Evolutionary conservation across 2,329 filamentous ascomycete species (phyloP), one percentile per base, ranked within the genome.

Genomic region (Trichophyton benhamiae): DNA sequence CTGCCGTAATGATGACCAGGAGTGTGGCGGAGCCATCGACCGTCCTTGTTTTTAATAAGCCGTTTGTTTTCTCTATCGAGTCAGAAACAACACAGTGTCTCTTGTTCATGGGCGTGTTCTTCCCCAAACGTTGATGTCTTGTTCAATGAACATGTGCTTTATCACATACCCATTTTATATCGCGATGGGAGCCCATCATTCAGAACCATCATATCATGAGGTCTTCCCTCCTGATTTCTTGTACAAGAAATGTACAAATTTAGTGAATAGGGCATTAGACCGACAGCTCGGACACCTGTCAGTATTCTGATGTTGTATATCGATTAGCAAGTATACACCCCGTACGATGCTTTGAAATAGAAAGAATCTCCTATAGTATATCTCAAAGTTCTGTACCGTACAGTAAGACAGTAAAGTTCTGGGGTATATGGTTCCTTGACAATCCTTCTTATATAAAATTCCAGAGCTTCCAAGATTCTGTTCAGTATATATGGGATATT

Each of bases 21-120:
- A n/a, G 57, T 44, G 38, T n/a, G 5, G 7, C n/a, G 6, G 20
- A 11, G 15, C n/a, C 25, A 17, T n/a, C 57, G 7, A 59, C 25
- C 9, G 42, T 17, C 17, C 42, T 59, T 17, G 27, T 59, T 17
- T 59, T 48, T 27, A 13, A 59, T 48, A 46, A 25, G 13, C 57
- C 57, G 3, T 59, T 59, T 48, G 41, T 48, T 8, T 59, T 59
- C 17, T 27, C 41, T 30, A 59, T 59, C 6, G 25, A 17, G 5
- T 17, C 25, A 6, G 42, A 59, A 9, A 8, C 13, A 4, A 59
- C 17, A 17, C 38, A 41, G 17, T 20, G 22, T 15, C 25, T 15
- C 15, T 25, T 59, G 20, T 46, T 59, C 5, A 48, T 41, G 15
- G 57, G 57, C 11, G 57, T 59, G 27, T 59, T 59, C 42, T 46